Evolutionary conservation across 371 early-diverging fungal genomes (phyloP), one percentile per base, ranked within the genome.

Genomic region (Rhizomucor miehei): DNA sequence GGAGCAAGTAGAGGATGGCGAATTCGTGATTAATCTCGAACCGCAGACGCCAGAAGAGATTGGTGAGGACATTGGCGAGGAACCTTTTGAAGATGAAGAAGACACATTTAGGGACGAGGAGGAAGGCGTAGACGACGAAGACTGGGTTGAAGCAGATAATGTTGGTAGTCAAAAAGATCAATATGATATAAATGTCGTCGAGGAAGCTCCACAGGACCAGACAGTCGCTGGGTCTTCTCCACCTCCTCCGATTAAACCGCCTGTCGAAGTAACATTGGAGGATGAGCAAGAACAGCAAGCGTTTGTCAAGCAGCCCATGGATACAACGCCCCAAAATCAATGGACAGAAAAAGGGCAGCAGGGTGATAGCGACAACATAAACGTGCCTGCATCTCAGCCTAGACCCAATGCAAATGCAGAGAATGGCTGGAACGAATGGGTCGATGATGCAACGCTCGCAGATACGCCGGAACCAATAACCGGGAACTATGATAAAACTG

Each of bases 201-300:
- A n/a, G n/a, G n/a, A n/a, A n/a, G n/a, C n/a, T n/a, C n/a, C n/a
- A n/a, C n/a, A n/a, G n/a, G n/a, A n/a, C n/a, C n/a, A n/a, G n/a
- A n/a, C n/a, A n/a, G n/a, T n/a, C n/a, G n/a, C n/a, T n/a, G n/a
- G n/a, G n/a, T n/a, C n/a, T n/a, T n/a, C 29, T 29, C 29, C n/a
- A n/a, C n/a, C 29, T 29, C 29, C 29, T 29, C 29, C 29, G 29
- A 29, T 29, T 29, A 29, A 29, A 8, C 29, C 29, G 29, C 29
- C 29, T 5, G 29, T 29, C 8, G 29, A 29, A 29, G 11, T 11
- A 19, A 41, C 41, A 41, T 6, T 41, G 40, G 47, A 46, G 45
- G 47, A 46, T 10, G 47, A 34, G 36, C 40, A 43, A 36, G 47
- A 54, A 20, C 9, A 43, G 44, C 11, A 4, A 34, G 53, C 8